These are phyloP conservation scores for Yarrowia keelungensis DNA, from an alignment of 805 yeast species.

Conservation along the genomic window DNA sequence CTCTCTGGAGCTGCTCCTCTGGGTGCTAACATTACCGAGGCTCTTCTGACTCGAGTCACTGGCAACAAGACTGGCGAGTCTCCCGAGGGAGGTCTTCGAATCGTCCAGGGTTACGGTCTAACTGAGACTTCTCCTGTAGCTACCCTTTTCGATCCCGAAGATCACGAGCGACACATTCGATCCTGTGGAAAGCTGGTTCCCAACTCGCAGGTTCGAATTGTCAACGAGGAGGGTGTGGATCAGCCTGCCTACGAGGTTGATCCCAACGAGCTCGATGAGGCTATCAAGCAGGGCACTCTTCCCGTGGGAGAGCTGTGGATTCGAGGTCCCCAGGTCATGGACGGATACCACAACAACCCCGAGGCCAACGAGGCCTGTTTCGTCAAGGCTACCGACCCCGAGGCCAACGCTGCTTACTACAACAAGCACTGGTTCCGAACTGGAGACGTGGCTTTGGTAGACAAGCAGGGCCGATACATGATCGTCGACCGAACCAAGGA, in stretches of 20 bases:
- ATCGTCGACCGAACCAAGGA: conserved; percentile 71
- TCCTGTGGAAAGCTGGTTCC: conserved; percentile 54
- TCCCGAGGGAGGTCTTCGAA: conserved; percentile 36
- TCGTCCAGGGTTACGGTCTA: conserved; percentile 44
- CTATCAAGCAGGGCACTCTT: conserved; percentile 30
- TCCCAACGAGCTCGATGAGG: conserved; percentile 17
- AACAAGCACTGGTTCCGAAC: conserved; percentile 52
- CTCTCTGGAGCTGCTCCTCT: conserved; percentile 60
- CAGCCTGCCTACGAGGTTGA: conserved; percentile 56
- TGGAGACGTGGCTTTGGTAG: conserved; percentile 60
- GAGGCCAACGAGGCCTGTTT: conserved; percentile 21
- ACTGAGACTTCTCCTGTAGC: conserved; percentile 69
- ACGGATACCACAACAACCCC: conserved; percentile 36
- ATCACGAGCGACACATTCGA: conserved; percentile 51
- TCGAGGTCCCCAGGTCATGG: conserved; percentile 63
- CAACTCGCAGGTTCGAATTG: conserved; percentile 59
- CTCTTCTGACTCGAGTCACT: conserved; percentile 42
- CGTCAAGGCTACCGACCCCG: conserved; percentile 41
- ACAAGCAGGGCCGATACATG: conserved; percentile 51
- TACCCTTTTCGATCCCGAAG: conserved; percentile 51
- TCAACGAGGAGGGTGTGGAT: conserved; percentile 54
- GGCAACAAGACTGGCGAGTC: conserved; percentile 39
- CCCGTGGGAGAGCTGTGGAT: conserved; percentile 61
- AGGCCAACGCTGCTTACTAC: conserved; percentile 48
- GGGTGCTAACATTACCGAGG: conserved; percentile 40